Conservation (phyloP, 2,329 filamentous ascomycete genomes). For the Aulographum hederae region DNA sequence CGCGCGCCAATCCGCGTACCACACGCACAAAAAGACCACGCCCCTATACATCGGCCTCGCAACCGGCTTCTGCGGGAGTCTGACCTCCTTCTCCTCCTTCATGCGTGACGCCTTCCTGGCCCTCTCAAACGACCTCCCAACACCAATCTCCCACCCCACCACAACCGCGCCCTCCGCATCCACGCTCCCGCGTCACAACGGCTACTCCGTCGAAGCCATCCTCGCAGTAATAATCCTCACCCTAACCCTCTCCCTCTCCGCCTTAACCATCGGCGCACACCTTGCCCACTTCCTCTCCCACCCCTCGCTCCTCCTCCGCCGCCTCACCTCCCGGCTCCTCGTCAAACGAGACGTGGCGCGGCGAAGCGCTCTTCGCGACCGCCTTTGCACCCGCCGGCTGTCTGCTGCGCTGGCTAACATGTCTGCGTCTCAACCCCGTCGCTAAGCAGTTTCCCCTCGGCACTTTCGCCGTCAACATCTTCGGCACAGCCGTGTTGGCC, state of each 20-base stretch:
- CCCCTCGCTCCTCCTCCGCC: conserved; percentile 28
- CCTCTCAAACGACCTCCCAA: conserved; percentile 49
- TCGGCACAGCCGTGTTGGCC: conserved; percentile 57
- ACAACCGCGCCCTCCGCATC: conserved; percentile 9
- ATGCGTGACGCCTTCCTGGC: conserved; percentile 66
- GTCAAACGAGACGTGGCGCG: conserved; percentile 52
- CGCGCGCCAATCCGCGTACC: conserved; percentile 9
- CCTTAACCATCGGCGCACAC: conserved; percentile 56
- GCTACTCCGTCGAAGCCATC: conserved; percentile 69
- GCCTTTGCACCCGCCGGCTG: conserved; percentile 73
- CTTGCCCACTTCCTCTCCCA: conserved; percentile 39
- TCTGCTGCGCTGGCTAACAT: conserved; percentile 54
- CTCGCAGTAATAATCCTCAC: conserved; percentile 59
- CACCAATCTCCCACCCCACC: not conserved
- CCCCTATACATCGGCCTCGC: conserved; percentile 75
- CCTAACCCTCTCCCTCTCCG: conserved; percentile 49
- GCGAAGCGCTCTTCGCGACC: conserved; percentile 49
- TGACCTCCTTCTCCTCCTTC: conserved; percentile 80
- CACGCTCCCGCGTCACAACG: conserved; percentile 40
- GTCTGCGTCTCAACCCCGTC: conserved; percentile 50
- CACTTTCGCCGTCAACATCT: conserved; percentile 66
- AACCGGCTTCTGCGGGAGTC: conserved; percentile 76
- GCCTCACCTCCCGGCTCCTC: conserved; percentile 34
- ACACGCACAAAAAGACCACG: conserved; percentile 60
- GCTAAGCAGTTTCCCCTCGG: conserved; percentile 59